Percentiles rank a stretch among this genome's conserved stretches.
Conservation (phyloP, 1,139 yeast species). For the Kodamaea arcana region DNA sequence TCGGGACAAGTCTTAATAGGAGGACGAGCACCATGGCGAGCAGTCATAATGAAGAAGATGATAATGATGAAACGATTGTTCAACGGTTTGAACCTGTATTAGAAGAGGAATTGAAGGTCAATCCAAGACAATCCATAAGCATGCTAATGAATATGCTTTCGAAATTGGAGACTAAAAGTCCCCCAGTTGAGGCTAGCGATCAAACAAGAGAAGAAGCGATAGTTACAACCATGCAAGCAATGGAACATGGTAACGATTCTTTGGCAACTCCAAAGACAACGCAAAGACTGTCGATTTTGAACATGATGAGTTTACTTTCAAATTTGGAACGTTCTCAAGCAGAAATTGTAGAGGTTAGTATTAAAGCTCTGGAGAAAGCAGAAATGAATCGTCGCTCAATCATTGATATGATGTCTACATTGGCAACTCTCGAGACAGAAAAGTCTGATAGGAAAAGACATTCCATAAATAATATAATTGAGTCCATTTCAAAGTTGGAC, state of each 20-base stretch:
- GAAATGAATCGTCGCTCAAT: conserved; percentile 20
- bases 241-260: neutral
- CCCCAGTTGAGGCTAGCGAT: conserved; percentile 1
- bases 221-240: conserved; percentile 1
- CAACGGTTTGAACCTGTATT: neutral
- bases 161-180: conserved; percentile 10
- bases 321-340: conserved; percentile 14
- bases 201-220: conserved; percentile 4
- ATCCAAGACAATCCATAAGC: conserved; percentile 15
- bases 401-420: conserved; percentile 22
- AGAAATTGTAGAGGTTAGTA: conserved; percentile 10
- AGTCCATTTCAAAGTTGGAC: conserved; percentile 14
- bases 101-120: conserved; percentile 1
- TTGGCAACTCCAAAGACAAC: neutral
- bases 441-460: conserved; percentile 10
- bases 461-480: conserved; percentile 15
- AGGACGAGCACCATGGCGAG: conserved; percentile 9
- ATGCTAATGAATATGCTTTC: conserved; percentile 19
- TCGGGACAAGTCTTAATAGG: conserved; percentile 28
- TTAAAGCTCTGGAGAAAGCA: conserved; percentile 9
- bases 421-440: conserved; percentile 9
- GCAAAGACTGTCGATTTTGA: conserved; percentile 12
- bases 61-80: neutral
- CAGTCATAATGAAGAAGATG: conserved; percentile 2
- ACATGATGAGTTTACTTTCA: conserved; percentile 19